Percentiles rank a stretch among this genome's conserved stretches.
Evolutionary conservation across 2,329 filamentous ascomycete species (phyloP).

Genomic region (Trichothecium roseum): DNA sequence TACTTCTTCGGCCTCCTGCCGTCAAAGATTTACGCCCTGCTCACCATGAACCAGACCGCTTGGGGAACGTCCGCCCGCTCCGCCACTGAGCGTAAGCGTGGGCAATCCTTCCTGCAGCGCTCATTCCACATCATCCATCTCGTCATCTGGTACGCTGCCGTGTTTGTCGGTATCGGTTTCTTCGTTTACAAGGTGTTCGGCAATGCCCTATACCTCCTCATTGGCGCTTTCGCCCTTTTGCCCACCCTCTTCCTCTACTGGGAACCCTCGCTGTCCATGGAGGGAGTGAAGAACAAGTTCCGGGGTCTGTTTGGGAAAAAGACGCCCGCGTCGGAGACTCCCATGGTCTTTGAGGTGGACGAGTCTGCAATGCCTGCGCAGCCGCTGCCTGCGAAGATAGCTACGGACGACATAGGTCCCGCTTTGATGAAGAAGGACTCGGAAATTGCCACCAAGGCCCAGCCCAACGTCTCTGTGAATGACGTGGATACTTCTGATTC

Average conservation of each 20-base stretch:
- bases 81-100: constrained; percentile 5
- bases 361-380: too few species aligned
- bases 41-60: constrained; percentile 8
- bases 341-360: too few species aligned
- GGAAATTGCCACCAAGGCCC: too few species aligned
- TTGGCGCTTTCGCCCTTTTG: constrained; percentile 4
- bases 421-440: too few species aligned
- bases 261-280: constrained; percentile 1
- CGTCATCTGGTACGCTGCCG: constrained; percentile 7
- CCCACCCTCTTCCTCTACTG: constrained; percentile 6
- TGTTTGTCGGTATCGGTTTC: constrained; percentile 7
- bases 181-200: constrained; percentile 4
- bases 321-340: too few species aligned
- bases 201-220: constrained; percentile 5
- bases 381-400: too few species aligned
- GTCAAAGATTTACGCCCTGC: constrained; percentile 7
- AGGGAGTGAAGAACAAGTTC: too few species aligned
- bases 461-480: too few species aligned
- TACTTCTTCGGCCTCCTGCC: constrained; percentile 9
- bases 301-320: too few species aligned
- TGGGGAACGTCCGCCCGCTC: constrained; percentile 8
- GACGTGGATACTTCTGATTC: too few species aligned
- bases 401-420: too few species aligned
- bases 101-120: constrained; percentile 6
- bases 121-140: constrained; percentile 8